These are phyloP conservation scores for Phytophthora palmivora DNA, from an alignment of 352 stramenopile species.

Conservation along the genomic window DNA sequence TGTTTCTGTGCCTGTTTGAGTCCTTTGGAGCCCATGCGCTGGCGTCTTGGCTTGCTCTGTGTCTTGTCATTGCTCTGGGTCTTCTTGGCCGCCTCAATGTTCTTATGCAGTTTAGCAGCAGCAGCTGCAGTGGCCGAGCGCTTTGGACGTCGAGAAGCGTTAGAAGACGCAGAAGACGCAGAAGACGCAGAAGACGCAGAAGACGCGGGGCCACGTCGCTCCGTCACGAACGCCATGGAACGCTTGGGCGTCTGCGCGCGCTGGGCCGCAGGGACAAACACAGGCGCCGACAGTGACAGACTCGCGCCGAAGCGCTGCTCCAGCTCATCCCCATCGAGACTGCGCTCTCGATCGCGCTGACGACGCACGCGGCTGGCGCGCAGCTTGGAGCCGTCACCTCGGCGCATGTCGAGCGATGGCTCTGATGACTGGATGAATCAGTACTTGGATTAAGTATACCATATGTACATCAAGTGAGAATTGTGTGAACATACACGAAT, in stretches of 20 bases:
- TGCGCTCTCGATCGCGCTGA: slow-evolving; percentile 57
- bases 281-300: slow-evolving; percentile 58
- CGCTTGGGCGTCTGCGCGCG: slow-evolving; percentile 24
- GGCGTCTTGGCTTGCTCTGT: slow-evolving; percentile 49
- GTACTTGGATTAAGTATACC: not conserved
- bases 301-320: slow-evolving; percentile 62
- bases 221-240: slow-evolving; percentile 66
- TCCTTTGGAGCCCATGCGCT: slow-evolving; percentile 61
- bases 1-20: slow-evolving; percentile 21
- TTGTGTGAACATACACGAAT: not conserved
- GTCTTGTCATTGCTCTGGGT: slow-evolving; percentile 15
- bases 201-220: slow-evolving; percentile 21
- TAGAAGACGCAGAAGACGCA: not conserved
- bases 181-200: not conserved
- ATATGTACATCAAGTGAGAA: slow-evolving; percentile 1
- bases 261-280: slow-evolving; percentile 53
- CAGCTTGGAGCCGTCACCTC: slow-evolving; percentile 52
- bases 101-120: slow-evolving; percentile 35
- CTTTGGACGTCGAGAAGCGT: slow-evolving; percentile 11
- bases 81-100: slow-evolving; percentile 26
- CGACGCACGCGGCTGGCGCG: slow-evolving; percentile 65
- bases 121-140: slow-evolving; percentile 20
- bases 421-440: slow-evolving; percentile 6
- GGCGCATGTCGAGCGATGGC: slow-evolving; percentile 9
- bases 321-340: slow-evolving; percentile 65